These are phyloP conservation scores for Colletotrichum ledebouriae DNA, from an alignment of 2,329 filamentous ascomycete genomes.

Conservation along the genomic window DNA sequence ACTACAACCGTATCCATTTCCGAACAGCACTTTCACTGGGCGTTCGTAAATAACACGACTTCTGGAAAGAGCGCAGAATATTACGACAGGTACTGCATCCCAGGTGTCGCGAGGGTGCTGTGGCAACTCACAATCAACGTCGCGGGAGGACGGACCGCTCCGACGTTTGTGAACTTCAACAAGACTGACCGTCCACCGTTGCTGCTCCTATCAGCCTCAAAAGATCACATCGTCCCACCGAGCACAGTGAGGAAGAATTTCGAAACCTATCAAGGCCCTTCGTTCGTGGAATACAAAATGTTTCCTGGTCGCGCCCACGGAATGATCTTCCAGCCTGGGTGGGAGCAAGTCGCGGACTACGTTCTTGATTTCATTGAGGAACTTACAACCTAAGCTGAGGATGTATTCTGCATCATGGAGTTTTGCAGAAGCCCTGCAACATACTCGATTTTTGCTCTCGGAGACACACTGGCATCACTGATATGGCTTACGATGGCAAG, in stretches of 20 bases:
- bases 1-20: slow-evolving; percentile 41
- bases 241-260: slow-evolving; percentile 43
- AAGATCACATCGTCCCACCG: slow-evolving; percentile 44
- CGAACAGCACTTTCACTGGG: slow-evolving; percentile 44
- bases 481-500: too few relatives aligned
- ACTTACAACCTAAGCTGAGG: background rate
- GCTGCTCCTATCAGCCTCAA: slow-evolving; percentile 42
- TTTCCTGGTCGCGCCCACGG: slow-evolving; percentile 44
- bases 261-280: slow-evolving; percentile 40
- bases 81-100: slow-evolving; percentile 44
- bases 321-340: slow-evolving; percentile 44
- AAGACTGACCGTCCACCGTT: slow-evolving; percentile 38
- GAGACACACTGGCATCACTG: too few relatives aligned
- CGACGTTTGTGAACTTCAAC: slow-evolving; percentile 39
- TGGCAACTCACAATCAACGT: slow-evolving; percentile 44
- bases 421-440: too few relatives aligned
- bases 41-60: slow-evolving; percentile 44
- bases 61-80: slow-evolving; percentile 38
- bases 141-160: slow-evolving; percentile 22
- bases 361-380: slow-evolving; percentile 31
- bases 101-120: slow-evolving; percentile 43
- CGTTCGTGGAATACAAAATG: slow-evolving; percentile 43
- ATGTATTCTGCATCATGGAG: background rate
- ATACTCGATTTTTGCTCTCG: too few relatives aligned
- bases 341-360: slow-evolving; percentile 40